Evolutionary conservation across 108 stramenopile species (phyloP).

Genomic region (Nannochloropsis oceanica): DNA sequence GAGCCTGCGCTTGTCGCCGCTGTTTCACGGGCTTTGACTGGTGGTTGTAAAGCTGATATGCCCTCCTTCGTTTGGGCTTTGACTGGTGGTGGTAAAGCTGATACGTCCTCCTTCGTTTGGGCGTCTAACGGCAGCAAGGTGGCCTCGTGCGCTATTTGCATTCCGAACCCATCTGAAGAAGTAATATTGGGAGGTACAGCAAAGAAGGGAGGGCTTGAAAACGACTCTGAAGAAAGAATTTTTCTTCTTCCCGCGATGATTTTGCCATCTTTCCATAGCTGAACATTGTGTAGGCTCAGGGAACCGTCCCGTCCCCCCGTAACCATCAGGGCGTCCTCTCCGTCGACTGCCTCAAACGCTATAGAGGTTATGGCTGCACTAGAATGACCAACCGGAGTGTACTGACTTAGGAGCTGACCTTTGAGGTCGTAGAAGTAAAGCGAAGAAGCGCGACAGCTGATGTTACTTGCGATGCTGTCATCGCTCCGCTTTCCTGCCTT

Average conservation of each 20-base stretch:
- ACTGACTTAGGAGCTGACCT: background rate
- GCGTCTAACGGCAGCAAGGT: background rate
- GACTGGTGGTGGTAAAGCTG: background rate
- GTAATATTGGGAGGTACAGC: background rate
- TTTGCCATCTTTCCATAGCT: background rate
- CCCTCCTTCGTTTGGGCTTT: background rate
- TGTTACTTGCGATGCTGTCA: background rate
- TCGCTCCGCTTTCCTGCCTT: background rate
- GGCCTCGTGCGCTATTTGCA: background rate
- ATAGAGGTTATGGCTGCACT: background rate
- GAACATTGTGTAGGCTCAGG: background rate
- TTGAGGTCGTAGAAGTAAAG: background rate
- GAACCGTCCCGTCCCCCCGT: background rate
- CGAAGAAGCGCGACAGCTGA: background rate
- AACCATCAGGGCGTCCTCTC: background rate
- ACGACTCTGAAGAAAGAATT: background rate
- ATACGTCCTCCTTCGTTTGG: background rate
- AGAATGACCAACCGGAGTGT: background rate
- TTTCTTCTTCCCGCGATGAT: background rate
- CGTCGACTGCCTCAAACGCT: background rate
- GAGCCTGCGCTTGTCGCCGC: no score
- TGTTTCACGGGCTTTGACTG: no score
- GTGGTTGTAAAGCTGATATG: background rate
- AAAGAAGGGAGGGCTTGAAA: background rate
- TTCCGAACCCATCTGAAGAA: background rate